Base-by-base conservation (phyloP, 2,329 filamentous ascomycete species). In the Exophiala mesophila region DNA sequence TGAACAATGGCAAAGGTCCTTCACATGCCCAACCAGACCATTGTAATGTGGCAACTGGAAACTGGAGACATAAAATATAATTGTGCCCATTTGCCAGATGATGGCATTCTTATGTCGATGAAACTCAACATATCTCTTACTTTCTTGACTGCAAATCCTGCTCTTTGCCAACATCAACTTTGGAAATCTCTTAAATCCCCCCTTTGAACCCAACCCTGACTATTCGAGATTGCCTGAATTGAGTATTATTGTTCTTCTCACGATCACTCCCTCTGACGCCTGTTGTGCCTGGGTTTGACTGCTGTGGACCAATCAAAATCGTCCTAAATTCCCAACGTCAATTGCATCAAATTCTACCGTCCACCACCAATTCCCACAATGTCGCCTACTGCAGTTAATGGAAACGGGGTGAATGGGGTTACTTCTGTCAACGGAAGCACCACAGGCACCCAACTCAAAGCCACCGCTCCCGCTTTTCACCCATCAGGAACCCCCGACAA, bases 401-500 rank as follows among this genome's bases (percentile, higher is more conserved):
- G 35, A 30, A 39, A 48, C 24, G 35, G 40, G 20, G 16, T 39
- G 16, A 50, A 50, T 35, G 47, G 47, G 7, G 30, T 36, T 29
- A 41, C 47, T 5, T 35, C 45, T 21, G 7, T 36, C 3, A 49
- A 49, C 24, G 47, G 47, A 10, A 36, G 47, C 32, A 45, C 18
- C 29, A 38, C 35, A 17, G 45, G 49, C 20, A 47, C 46, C 18
- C 49, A 49, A 15, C 44, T 56, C 47, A 66, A 72, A 53, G 63
- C 68, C 48, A 66, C 68, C 51, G 64, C 64, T 18, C 54, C 62
- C 26, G 51, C 62, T 10, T 68, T 67, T 57, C 62, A 63, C 23
- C 64, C 64, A 10, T 48, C 57, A 26, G 52, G 38, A 29, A 64
- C 63, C 37, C 56, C 60, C 41, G 49, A 60, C 36, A 60, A 67